These are phyloP conservation scores for Microbotryum scabiosae DNA, from an alignment of 1,284 basidiomycete genomes.

Conservation along the genomic window DNA sequence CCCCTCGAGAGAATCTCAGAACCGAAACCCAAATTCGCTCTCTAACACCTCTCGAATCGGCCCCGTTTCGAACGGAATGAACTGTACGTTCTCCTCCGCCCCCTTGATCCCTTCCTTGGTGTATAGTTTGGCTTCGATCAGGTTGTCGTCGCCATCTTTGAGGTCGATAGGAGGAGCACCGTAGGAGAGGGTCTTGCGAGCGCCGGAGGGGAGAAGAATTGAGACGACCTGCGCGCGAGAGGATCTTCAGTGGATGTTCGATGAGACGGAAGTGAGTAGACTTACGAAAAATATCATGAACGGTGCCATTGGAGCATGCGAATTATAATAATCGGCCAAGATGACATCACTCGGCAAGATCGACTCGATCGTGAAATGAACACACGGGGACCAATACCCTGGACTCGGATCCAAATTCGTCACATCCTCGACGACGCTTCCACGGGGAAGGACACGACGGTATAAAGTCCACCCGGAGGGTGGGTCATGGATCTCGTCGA, in stretches of 20 bases:
- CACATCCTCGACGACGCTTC: not conserved
- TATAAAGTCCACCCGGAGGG: slow-evolving; percentile 22
- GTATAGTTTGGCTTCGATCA: slow-evolving; percentile 23
- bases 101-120: slow-evolving; percentile 26
- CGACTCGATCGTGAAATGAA: slow-evolving; percentile 17
- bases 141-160: slow-evolving; percentile 6
- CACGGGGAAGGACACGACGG: slow-evolving; percentile 12
- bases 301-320: too few species aligned
- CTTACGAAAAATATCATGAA: too few species aligned
- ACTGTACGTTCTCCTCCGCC: slow-evolving; percentile 14
- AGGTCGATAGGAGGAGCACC: slow-evolving; percentile 14
- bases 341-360: slow-evolving; percentile 15
- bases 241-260: not conserved
- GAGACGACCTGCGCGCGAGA: slow-evolving; percentile 8
- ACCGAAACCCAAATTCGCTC: slow-evolving; percentile 18
- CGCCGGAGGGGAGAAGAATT: slow-evolving; percentile 13
- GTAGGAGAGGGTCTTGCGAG: slow-evolving; percentile 15
- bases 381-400: slow-evolving; percentile 20
- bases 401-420: not conserved
- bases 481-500: slow-evolving; percentile 5
- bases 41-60: slow-evolving; percentile 15
- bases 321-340: slow-evolving; percentile 4
- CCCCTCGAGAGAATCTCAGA: not conserved
- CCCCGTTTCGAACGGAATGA: slow-evolving; percentile 17
- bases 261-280: not conserved